Conservation (phyloP, 768 basidiomycete genomes). For the Termitomyces sp. region DNA sequence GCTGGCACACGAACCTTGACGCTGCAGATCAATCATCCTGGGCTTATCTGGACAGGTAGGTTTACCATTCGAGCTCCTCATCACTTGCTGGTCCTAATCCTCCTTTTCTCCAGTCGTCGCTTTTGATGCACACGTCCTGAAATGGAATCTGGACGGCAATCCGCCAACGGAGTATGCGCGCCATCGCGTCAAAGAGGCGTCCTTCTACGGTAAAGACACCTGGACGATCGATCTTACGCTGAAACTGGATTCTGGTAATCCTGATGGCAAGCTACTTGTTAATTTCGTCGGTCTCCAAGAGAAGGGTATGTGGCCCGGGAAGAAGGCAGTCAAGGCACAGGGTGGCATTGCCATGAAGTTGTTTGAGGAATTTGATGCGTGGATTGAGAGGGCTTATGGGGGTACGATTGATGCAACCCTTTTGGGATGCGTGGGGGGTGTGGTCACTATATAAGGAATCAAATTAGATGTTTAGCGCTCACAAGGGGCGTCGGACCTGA, state of each 20-base stretch:
- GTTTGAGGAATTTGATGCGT: constrained; percentile 69
- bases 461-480: no score
- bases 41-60: constrained; percentile 80
- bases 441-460: constrained; percentile 29
- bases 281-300: constrained; percentile 83
- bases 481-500: no score
- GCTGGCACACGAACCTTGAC: constrained; percentile 68
- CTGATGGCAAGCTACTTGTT: constrained; percentile 38
- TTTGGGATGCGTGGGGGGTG: constrained; percentile 67
- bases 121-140: constrained; percentile 84
- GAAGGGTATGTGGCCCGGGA: constrained; percentile 81
- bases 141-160: constrained; percentile 76
- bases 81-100: not conserved
- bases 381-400: constrained; percentile 60
- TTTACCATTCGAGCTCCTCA: not conserved
- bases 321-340: constrained; percentile 41
- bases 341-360: constrained; percentile 61
- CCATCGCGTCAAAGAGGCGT: constrained; percentile 90
- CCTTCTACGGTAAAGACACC: constrained; percentile 71
- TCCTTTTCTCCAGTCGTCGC: constrained; percentile 53
- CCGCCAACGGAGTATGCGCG: constrained; percentile 72
- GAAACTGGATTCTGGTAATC: constrained; percentile 33
- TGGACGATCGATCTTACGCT: constrained; percentile 74
- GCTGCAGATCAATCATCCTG: constrained; percentile 69
- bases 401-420: constrained; percentile 65